These are phyloP conservation scores for Coix lacrymajobi DNA, from an alignment of 176 grass and related monocot species.

Conservation along the genomic window DNA sequence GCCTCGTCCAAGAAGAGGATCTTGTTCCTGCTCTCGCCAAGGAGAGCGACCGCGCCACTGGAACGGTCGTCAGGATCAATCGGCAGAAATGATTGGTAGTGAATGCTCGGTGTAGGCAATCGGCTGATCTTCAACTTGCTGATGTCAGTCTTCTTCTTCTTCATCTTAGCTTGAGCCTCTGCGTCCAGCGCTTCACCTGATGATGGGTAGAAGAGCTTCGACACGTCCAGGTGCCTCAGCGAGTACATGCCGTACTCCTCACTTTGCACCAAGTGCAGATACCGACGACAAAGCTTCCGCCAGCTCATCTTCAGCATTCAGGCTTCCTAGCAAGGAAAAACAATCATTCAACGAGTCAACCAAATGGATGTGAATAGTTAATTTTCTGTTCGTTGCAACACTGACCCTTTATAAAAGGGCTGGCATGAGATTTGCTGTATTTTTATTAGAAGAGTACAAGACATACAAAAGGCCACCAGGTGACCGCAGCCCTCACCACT, in stretches of 20 bases:
- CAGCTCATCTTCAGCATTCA: background rate
- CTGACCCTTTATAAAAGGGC: too few species aligned
- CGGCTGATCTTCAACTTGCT: background rate
- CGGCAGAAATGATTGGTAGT: background rate
- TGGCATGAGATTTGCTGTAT: too few species aligned
- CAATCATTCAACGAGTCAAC: background rate
- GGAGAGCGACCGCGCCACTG: background rate
- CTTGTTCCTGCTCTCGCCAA: background rate
- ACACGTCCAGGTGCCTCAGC: background rate
- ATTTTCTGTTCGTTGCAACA: too few species aligned
- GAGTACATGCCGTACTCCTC: too few species aligned
- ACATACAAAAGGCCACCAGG: too few species aligned
- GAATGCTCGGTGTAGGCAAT: background rate
- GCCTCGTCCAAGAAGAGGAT: background rate
- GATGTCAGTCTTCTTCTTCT: too few species aligned
- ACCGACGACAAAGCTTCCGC: background rate
- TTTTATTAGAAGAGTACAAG: too few species aligned
- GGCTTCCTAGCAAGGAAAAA: background rate
- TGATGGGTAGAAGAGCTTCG: background rate
- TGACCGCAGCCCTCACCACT: too few species aligned
- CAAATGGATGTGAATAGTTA: background rate
- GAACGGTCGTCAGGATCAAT: too few species aligned
- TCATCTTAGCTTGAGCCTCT: background rate
- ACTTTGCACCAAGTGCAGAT: background rate
- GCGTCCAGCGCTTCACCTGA: background rate